Evolutionary conservation across 2,329 filamentous ascomycete genomes (phyloP).

Genomic region (Monosporascus sp.): DNA sequence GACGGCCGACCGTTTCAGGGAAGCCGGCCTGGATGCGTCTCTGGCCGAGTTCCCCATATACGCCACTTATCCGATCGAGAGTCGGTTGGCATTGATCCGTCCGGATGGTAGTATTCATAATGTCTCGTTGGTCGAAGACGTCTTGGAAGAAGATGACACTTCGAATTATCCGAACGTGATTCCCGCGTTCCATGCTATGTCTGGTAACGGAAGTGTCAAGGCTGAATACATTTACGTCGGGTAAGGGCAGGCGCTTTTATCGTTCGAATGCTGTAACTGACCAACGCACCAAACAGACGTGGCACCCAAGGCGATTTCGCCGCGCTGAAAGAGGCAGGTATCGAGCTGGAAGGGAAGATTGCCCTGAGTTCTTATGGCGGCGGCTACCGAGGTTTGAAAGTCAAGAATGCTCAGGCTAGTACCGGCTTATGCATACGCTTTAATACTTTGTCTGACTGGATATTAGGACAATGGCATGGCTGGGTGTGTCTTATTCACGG

Average conservation of each 20-base stretch:
- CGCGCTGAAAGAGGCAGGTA: constrained; percentile 4
- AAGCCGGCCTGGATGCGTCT: constrained; percentile 2
- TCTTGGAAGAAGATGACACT: constrained; percentile 2
- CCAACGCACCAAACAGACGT: background rate
- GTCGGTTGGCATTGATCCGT: constrained; percentile 1
- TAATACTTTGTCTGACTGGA: background rate
- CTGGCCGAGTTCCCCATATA: constrained; percentile 5
- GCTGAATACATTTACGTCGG: constrained; percentile 5
- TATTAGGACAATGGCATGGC: constrained; percentile 4
- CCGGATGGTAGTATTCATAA: constrained; percentile 4
- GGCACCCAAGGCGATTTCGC: constrained; percentile 2
- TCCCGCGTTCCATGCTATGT: constrained; percentile 6
- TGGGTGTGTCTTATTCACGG: constrained; percentile 3
- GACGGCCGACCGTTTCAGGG: constrained; percentile 1
- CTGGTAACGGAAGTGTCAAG: constrained; percentile 1
- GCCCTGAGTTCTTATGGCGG: constrained; percentile 2
- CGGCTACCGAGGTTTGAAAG: constrained; percentile 4
- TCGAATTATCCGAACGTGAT: constrained; percentile 6
- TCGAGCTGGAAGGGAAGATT: constrained; percentile 5
- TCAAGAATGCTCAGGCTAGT: constrained; percentile 5
- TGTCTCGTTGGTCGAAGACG: constrained; percentile 3
- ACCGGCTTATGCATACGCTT: too few relatives aligned
- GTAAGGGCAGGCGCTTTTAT: background rate
- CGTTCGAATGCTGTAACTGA: background rate
- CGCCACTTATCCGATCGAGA: constrained; percentile 5